These are phyloP conservation scores for Wallemia mellicola DNA, from an alignment of 1,284 basidiomycete genomes.

Conservation along the genomic window DNA sequence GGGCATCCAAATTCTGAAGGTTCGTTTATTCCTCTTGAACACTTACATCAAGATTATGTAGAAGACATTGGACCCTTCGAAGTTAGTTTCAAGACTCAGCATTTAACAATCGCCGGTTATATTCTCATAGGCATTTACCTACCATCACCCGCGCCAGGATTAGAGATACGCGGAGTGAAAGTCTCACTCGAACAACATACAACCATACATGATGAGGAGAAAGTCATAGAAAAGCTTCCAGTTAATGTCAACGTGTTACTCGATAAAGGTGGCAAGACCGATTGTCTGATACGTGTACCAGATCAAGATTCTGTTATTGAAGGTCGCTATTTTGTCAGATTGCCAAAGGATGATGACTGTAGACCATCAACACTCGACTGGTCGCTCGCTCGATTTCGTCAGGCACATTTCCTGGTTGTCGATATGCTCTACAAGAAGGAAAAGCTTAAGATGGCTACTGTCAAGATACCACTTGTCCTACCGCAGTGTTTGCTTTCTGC, in stretches of 20 bases:
- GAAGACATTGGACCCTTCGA: neutral
- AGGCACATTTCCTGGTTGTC: neutral
- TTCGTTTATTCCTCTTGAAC: neutral
- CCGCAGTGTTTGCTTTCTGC: neutral
- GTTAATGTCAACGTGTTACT: neutral
- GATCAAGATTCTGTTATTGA: neutral
- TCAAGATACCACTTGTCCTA: neutral
- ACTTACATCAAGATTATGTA: neutral
- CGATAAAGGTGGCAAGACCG: neutral
- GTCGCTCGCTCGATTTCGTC: neutral
- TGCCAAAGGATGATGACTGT: neutral
- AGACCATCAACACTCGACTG: neutral
- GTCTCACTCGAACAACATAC: neutral
- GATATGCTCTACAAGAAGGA: neutral
- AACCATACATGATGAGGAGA: neutral
- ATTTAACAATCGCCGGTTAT: neutral
- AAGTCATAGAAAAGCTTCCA: neutral
- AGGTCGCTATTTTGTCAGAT: neutral
- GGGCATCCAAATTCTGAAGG: neutral
- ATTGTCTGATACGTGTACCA: neutral
- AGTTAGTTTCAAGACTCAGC: neutral
- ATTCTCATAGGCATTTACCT: neutral
- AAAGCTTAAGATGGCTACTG: neutral
- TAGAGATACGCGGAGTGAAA: neutral
- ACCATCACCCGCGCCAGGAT: neutral